Evolutionary conservation across 1,139 yeast genomes (phyloP).

Genomic region (Magnusiomyces sp.): DNA sequence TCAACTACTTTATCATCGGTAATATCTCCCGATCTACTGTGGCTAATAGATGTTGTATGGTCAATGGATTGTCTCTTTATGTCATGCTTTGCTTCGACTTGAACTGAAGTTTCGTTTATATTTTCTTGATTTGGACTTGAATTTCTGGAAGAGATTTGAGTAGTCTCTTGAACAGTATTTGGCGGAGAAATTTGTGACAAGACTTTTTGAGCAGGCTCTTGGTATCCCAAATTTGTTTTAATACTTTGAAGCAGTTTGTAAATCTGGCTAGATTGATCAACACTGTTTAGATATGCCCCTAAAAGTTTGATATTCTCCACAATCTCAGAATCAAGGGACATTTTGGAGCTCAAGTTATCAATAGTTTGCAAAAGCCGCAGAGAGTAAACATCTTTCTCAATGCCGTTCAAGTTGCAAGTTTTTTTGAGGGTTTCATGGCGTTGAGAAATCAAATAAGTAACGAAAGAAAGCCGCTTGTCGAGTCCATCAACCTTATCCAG

Average conservation of each 20-base stretch:
- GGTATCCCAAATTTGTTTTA: neutral
- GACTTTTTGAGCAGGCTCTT: neutral
- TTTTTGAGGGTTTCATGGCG: neutral
- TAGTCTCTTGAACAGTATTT: too few relatives aligned
- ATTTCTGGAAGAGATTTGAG: too few relatives aligned
- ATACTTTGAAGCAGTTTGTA: neutral
- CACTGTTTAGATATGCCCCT: neutral
- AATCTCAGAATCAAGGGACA: conserved; percentile 1
- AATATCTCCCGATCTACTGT: too few relatives aligned
- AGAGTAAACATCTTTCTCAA: conserved; percentile 3
- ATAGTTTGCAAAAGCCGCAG: neutral
- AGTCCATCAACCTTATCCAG: conserved; percentile 1
- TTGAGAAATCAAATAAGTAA: conserved; percentile 3
- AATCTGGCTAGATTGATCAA: neutral
- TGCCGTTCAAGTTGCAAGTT: neutral
- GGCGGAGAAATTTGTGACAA: too few relatives aligned
- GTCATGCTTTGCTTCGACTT: too few relatives aligned
- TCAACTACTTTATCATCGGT: too few relatives aligned
- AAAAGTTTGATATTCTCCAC: conserved; percentile 5
- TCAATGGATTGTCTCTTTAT: too few relatives aligned
- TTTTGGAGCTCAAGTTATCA: neutral
- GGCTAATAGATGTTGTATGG: too few relatives aligned
- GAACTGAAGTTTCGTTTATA: too few relatives aligned
- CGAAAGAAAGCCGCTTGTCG: conserved; percentile 2
- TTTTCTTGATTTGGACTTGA: too few relatives aligned